A percentile compares a stretch with the other conserved stretches of the same genome.
phyloP scores from a whole-genome alignment of 768 basidiomycete species.

The Boletus pseudo-olivaceus region DNA sequence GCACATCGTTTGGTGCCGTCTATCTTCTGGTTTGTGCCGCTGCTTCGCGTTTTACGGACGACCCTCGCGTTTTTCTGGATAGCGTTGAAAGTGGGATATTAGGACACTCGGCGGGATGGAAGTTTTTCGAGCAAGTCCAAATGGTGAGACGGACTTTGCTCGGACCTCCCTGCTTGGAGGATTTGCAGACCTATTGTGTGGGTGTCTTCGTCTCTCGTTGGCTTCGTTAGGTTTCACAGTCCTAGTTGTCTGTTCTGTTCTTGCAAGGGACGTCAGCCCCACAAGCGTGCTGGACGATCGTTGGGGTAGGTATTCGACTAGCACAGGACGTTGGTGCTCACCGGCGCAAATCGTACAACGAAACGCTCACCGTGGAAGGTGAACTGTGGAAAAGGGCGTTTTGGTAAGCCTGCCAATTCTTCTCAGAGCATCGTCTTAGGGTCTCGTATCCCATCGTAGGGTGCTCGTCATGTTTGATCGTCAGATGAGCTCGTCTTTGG shows the following conservation, averaged over 20 bases:
- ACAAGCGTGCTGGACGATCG: conserved; percentile 64
- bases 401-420: conserved; percentile 29
- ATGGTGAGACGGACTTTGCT: conserved; percentile 56
- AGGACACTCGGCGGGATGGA: conserved; percentile 51
- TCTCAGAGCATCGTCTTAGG: not conserved
- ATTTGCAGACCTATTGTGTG: conserved; percentile 68
- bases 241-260: conserved; percentile 51
- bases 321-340: conserved; percentile 62
- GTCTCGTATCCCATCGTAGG: conserved; percentile 14
- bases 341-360: conserved; percentile 33
- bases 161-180: conserved; percentile 56
- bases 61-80: conserved; percentile 50
- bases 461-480: conserved; percentile 31
- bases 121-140: conserved; percentile 50
- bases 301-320: conserved; percentile 56
- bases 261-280: conserved; percentile 57
- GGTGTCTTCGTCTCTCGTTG: conserved; percentile 17
- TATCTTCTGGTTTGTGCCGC: conserved; percentile 72
- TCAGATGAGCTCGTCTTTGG: conserved; percentile 46
- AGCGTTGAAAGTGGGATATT: conserved; percentile 22
- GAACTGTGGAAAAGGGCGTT: conserved; percentile 61
- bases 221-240: conserved; percentile 4
- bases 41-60: conserved; percentile 53
- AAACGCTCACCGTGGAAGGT: conserved; percentile 41
- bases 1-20: conserved; percentile 52